Percentiles rank a stretch among this genome's conserved stretches.
These are phyloP conservation scores for Hortiboletus flavorubellus DNA, from an alignment of 768 basidiomycete genomes.

Conservation along the genomic window DNA sequence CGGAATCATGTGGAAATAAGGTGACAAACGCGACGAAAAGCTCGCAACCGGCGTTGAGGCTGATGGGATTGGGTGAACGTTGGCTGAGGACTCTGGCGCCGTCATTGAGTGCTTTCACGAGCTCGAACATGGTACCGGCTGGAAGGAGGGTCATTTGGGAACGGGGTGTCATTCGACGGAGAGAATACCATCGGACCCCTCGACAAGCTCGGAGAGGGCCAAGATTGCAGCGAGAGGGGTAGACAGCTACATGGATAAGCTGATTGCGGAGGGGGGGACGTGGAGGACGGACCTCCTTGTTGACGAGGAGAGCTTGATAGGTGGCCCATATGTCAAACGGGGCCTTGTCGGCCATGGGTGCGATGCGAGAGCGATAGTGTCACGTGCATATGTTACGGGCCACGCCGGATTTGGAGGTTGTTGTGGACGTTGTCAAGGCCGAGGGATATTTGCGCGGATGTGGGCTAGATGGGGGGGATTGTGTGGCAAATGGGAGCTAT, in stretches of 20 bases:
- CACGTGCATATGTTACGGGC: constrained; percentile 14
- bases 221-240: constrained; percentile 87
- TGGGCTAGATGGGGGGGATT: constrained; percentile 8
- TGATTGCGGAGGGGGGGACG: neutral
- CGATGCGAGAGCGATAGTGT: constrained; percentile 9
- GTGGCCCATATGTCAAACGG: constrained; percentile 47
- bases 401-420: constrained; percentile 11
- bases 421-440: constrained; percentile 27
- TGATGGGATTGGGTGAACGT: constrained; percentile 73
- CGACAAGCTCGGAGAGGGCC: constrained; percentile 77
- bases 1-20: constrained; percentile 75
- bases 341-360: constrained; percentile 6
- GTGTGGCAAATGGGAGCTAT: constrained; percentile 10
- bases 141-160: constrained; percentile 8
- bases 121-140: constrained; percentile 94
- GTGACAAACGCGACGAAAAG: constrained; percentile 90
- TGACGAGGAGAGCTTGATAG: constrained; percentile 57
- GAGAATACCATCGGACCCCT: constrained; percentile 69
- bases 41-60: constrained; percentile 85
- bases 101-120: constrained; percentile 78
- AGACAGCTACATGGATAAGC: constrained; percentile 50
- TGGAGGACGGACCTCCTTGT: constrained; percentile 56
- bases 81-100: constrained; percentile 63
- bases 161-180: constrained; percentile 9
- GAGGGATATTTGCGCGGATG: constrained; percentile 26